Percentiles rank a stretch among this genome's conserved stretches.
These are phyloP conservation scores for Cladobotryum mycophilum DNA, from an alignment of 2,329 filamentous ascomycete genomes.

Conservation along the genomic window DNA sequence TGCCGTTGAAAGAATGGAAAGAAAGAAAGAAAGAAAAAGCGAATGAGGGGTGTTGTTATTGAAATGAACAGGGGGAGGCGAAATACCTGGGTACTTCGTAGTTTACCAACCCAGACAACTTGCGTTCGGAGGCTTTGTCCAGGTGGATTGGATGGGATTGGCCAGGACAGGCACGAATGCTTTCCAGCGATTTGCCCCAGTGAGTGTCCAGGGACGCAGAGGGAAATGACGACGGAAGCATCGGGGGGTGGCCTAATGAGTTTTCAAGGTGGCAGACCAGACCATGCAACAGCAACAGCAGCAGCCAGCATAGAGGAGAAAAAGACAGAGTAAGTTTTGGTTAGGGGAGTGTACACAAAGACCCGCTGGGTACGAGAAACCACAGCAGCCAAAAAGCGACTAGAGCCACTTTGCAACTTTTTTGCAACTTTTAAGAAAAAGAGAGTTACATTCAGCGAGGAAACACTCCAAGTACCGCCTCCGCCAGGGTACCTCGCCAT, in stretches of 20 bases:
- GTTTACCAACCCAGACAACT: neutral
- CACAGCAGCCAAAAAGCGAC: neutral
- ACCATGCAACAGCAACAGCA: too few species aligned
- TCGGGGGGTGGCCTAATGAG: neutral
- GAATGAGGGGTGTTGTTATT: neutral
- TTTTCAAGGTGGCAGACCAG: too few species aligned
- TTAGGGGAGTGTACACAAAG: neutral
- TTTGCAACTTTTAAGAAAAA: too few species aligned
- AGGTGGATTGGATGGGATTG: too few species aligned
- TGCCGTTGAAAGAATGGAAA: neutral
- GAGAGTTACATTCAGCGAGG: too few species aligned
- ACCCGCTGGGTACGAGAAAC: slow-evolving; percentile 5
- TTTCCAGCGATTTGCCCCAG: neutral
- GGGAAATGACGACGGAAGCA: slow-evolving; percentile 8
- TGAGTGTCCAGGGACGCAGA: neutral
- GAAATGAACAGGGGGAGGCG: slow-evolving; percentile 6
- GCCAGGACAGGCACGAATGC: slow-evolving; percentile 1
- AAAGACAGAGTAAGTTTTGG: too few species aligned
- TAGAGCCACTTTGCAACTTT: too few species aligned
- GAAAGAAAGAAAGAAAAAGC: neutral
- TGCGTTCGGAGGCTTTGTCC: neutral
- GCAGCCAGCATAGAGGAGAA: too few species aligned
- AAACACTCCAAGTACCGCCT: slow-evolving; percentile 7
- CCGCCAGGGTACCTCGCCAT: slow-evolving; percentile 10
- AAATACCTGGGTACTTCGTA: neutral